Conservation (phyloP, 176 grass and related monocot species). For the Neostapfia colusana region DNA sequence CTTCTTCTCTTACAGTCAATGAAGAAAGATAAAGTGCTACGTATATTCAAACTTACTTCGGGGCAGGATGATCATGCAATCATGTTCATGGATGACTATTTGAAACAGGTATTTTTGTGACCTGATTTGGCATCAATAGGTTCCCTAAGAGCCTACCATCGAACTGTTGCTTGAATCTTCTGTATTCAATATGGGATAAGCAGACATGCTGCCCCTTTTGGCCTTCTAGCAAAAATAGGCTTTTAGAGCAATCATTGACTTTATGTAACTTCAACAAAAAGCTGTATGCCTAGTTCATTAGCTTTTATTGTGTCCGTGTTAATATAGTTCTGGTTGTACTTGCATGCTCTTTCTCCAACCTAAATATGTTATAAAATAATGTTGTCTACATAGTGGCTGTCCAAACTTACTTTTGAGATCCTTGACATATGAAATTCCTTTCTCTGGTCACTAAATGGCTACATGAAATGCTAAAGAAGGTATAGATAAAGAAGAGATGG, state of each 20-base stretch:
- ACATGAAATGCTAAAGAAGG: not conserved
- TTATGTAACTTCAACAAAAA: not conserved
- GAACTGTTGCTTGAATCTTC: not conserved
- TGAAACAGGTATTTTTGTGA: conserved; percentile 60
- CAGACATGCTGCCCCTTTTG: not conserved
- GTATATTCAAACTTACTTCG: conserved; percentile 79
- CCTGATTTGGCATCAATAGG: not conserved
- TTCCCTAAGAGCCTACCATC: conserved; percentile 1
- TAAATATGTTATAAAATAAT: not conserved
- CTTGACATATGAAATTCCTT: conserved; percentile 6
- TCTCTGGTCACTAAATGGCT: not conserved
- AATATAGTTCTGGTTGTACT: not conserved
- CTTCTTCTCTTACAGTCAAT: conserved; percentile 50
- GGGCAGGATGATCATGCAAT: conserved; percentile 91
- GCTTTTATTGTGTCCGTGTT: not conserved
- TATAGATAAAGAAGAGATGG: not conserved
- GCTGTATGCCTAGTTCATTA: not conserved
- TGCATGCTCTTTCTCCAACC: not conserved
- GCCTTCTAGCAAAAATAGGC: not conserved
- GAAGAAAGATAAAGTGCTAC: conserved; percentile 70
- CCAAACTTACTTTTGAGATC: not conserved
- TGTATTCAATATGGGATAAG: not conserved
- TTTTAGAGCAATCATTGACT: not conserved
- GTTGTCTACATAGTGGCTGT: not conserved
- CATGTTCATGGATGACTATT: conserved; percentile 88